Conservation (phyloP, 1,284 basidiomycete genomes). For the Chalciporus sp. region DNA sequence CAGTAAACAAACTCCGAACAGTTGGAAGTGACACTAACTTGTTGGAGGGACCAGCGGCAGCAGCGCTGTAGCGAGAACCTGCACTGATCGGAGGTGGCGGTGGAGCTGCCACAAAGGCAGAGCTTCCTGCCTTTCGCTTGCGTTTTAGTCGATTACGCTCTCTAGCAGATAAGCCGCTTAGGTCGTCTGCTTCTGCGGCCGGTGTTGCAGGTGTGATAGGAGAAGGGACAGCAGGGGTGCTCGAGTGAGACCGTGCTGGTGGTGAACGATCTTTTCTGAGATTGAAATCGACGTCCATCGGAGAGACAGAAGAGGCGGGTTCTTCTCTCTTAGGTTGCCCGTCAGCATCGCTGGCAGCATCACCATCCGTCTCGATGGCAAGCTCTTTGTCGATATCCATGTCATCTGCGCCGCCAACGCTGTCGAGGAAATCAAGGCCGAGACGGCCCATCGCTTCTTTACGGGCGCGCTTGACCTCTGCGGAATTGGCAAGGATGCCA, state of each 20-base stretch:
- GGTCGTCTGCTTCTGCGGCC: constrained; percentile 44
- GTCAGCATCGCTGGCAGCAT: constrained; percentile 48
- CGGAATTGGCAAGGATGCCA: constrained; percentile 66
- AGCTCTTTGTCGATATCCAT: constrained; percentile 84
- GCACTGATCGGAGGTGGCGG: constrained; percentile 60
- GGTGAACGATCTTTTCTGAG: constrained; percentile 36
- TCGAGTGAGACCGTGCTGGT: constrained; percentile 41
- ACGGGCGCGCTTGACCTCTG: constrained; percentile 79
- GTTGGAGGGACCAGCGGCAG: constrained; percentile 53
- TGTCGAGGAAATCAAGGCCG: constrained; percentile 80
- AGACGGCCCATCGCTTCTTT: constrained; percentile 82
- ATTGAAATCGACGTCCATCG: constrained; percentile 40
- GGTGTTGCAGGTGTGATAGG: constrained; percentile 47
- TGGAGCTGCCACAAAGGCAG: constrained; percentile 72
- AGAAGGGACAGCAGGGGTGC: constrained; percentile 59
- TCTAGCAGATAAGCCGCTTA: constrained; percentile 70
- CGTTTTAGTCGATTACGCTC: constrained; percentile 91
- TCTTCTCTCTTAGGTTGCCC: constrained; percentile 42
- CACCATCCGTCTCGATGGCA: constrained; percentile 57
- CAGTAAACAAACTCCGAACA: constrained; percentile 9
- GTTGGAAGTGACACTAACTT: constrained; percentile 49
- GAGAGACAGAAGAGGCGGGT: constrained; percentile 33
- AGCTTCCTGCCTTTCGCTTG: constrained; percentile 86
- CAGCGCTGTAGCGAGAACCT: constrained; percentile 55
- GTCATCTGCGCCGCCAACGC: constrained; percentile 64